Evolutionary conservation across 495 filamentous ascomycete genomes (phyloP).

Genomic region (Pyrenula massariospora): DNA sequence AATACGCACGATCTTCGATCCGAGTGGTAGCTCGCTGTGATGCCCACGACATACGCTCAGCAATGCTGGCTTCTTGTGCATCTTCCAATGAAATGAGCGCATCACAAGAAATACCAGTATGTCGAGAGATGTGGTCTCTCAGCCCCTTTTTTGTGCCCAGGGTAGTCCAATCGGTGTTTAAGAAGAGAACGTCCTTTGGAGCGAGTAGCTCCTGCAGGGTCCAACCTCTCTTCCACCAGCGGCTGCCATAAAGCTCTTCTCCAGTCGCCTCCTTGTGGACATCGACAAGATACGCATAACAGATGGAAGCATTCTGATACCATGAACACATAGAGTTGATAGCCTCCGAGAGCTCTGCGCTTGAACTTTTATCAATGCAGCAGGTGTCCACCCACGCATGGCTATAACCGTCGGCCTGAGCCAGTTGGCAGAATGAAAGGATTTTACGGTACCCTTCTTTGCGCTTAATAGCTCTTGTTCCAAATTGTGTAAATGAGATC

Average conservation of each 20-base stretch:
- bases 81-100: not conserved
- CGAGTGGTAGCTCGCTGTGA: slow-evolving; percentile 3
- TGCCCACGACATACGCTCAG: slow-evolving; percentile 2
- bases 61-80: slow-evolving; percentile 1
- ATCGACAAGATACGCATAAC: slow-evolving; percentile 6
- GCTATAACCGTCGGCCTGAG: no score
- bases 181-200: slow-evolving; percentile 2
- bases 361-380: no score
- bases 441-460: no score
- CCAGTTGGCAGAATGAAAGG: no score
- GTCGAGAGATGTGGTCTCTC: not conserved
- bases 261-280: not conserved
- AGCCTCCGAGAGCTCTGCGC: no score
- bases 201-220: slow-evolving; percentile 6
- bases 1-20: slow-evolving; percentile 24
- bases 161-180: not conserved
- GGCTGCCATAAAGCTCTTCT: no score
- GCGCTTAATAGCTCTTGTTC: no score
- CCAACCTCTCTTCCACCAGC: no score
- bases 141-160: not conserved
- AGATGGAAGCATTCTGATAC: slow-evolving; percentile 3
- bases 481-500: no score
- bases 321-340: slow-evolving; percentile 2
- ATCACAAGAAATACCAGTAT: not conserved
- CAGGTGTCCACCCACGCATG: no score